phyloP scores from a whole-genome alignment of 805 yeast genomes.

The Naumovozyma baii region DNA sequence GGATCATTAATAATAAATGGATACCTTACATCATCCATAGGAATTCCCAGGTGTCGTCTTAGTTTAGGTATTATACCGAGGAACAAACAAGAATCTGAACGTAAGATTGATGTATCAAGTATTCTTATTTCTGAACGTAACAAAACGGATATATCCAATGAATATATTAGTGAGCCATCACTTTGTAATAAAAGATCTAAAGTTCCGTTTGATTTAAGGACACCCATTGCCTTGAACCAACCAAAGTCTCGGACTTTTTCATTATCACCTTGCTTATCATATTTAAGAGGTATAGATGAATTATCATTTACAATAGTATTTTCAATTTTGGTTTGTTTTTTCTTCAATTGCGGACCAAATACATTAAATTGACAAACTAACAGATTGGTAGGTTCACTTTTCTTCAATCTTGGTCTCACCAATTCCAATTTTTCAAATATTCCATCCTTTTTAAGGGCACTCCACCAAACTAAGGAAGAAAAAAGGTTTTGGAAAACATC shows the following conservation, averaged over 20 bases:
- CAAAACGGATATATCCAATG: constrained; percentile 45
- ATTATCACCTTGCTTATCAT: neutral
- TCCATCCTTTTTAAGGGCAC: constrained; percentile 42
- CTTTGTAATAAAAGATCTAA: constrained; percentile 51
- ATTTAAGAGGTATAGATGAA: neutral
- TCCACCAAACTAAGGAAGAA: constrained; percentile 46
- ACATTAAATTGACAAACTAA: constrained; percentile 57
- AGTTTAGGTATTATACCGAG: constrained; percentile 49
- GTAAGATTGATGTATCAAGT: constrained; percentile 53
- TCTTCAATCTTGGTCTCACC: neutral
- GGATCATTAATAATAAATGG: neutral
- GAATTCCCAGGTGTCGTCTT: constrained; percentile 30
- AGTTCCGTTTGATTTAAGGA: constrained; percentile 51
- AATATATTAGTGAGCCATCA: constrained; percentile 53
- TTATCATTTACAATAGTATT: neutral
- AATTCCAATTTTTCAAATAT: constrained; percentile 39
- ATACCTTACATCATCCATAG: neutral
- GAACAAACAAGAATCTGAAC: constrained; percentile 48
- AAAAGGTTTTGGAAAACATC: constrained; percentile 35
- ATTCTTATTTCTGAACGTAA: constrained; percentile 54
- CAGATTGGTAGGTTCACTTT: constrained; percentile 20
- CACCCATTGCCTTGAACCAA: constrained; percentile 70
- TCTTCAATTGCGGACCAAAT: constrained; percentile 46
- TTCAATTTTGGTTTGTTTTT: constrained; percentile 9
- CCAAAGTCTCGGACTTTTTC: constrained; percentile 34